Evolutionary conservation across 2,329 filamentous ascomycete species (phyloP), one percentile per base, ranked within the genome.

Genomic region (Cadophora gregata): DNA sequence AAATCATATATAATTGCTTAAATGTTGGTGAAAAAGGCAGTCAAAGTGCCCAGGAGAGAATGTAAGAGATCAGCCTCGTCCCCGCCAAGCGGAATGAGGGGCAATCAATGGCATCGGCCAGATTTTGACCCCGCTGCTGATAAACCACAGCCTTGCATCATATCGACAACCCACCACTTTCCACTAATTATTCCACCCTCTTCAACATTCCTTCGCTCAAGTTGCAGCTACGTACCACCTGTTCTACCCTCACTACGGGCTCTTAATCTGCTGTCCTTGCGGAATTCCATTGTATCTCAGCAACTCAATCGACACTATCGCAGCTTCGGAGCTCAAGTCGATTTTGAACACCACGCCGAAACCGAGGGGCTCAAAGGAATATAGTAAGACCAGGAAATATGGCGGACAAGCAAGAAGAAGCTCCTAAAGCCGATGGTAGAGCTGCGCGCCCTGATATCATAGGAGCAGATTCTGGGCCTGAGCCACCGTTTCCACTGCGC

Each of bases 401-500:
- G 64, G 38, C 59, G 31, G 60, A 33, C 21, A 50, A 63, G 27
- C 9, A 29, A 29, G 61, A 61, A 50, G 38, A 61, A 36, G 31
- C 59, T 56, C 53, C 59, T 1, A 62, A 55, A 27, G 48, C 60
- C n/a, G 60, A 53, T 36, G 48, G 42, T 7, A 45, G 60, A 27
- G 60, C 60, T 21, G 5, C 60, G 14, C 89, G 93, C 69, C 89
- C 92, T 56, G 82, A 85, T 61, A 86, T 96, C 72, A 87, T 93
- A 67, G 95, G 95, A 64, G 83, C 90, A 9, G 87, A 92, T 51
- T 79, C 82, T 47, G 93, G 93, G 3, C 95, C 95, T 14, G 84
- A 88, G 74, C 61, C 87, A 6, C 96, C 96, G 0, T 98, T 89
- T 79, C 96, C 96, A 0, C 85, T 97, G 73, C 87, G 85, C 72